A percentile compares a stretch with the other conserved stretches of the same genome.
phyloP scores from a whole-genome alignment of 192 early-diverging fungal species.

The Coemansia sp. region DNA sequence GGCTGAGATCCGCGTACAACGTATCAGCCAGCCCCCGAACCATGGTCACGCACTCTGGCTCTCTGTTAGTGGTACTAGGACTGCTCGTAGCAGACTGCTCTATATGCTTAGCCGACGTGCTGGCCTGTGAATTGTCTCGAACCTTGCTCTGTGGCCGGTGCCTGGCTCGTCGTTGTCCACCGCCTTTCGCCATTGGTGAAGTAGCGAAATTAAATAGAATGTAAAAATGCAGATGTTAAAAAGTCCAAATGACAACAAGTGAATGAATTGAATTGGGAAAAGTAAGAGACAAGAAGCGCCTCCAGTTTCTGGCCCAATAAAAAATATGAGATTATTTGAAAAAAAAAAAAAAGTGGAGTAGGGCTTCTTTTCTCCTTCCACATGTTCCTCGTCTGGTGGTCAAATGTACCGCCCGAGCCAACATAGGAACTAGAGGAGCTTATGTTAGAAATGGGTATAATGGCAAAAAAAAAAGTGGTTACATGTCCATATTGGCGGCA shows the following conservation, averaged over 20 bases:
- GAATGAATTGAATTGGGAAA: neutral
- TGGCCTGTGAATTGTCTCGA: neutral
- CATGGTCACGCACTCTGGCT: neutral
- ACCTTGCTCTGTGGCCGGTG: neutral
- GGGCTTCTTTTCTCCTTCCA: neutral
- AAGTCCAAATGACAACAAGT: neutral
- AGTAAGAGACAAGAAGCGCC: neutral
- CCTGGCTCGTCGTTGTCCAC: neutral
- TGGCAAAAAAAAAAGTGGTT: conserved; percentile 7
- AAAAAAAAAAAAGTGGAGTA: neutral
- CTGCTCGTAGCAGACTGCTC: neutral
- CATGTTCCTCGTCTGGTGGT: neutral
- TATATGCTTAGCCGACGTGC: neutral
- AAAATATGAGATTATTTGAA: too few species aligned
- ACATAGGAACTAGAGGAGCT: neutral
- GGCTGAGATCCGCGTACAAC: neutral
- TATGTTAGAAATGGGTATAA: neutral
- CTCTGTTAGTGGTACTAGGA: neutral
- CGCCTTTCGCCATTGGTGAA: neutral
- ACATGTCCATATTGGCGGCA: conserved; percentile 28
- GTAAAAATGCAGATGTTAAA: neutral
- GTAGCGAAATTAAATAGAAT: neutral
- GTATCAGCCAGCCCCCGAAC: neutral
- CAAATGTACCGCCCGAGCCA: too few species aligned
- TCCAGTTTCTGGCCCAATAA: neutral